These are phyloP conservation scores for Populus ilicifolia DNA, from an alignment of 345 rosid genomes.

Conservation along the genomic window DNA sequence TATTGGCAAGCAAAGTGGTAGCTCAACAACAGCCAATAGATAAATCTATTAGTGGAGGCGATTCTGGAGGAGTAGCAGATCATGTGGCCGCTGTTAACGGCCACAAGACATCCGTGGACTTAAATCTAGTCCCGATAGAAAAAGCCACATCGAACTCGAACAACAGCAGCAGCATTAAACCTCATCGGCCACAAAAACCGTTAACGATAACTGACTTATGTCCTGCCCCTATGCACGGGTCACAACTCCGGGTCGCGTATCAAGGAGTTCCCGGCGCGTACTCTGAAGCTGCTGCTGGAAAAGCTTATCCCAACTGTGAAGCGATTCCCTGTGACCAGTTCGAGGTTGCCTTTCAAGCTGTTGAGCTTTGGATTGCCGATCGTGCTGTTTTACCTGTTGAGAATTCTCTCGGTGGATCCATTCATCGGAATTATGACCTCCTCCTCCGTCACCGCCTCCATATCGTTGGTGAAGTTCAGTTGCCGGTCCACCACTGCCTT, in stretches of 20 bases:
- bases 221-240: conserved; percentile 90
- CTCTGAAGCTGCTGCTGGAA: conserved; percentile 96
- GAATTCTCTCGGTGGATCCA: conserved; percentile 94
- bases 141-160: not conserved
- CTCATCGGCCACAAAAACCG: conserved; percentile 38
- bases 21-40: conserved; percentile 40
- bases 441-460: conserved; percentile 97
- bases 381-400: conserved; percentile 92
- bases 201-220: conserved; percentile 67
- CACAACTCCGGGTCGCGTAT: conserved; percentile 81
- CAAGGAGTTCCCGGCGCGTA: conserved; percentile 99
- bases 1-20: conserved; percentile 58
- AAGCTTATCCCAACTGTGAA: conserved; percentile 88
- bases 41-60: conserved; percentile 2
- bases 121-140: conserved; percentile 47
- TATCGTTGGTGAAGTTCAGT: conserved; percentile 93
- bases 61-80: conserved; percentile 18
- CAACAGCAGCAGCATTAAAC: conserved; percentile 10
- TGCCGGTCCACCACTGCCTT: conserved; percentile 91
- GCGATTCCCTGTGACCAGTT: conserved; percentile 97
- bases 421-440: conserved; percentile 90
- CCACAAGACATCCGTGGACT: conserved; percentile 42
- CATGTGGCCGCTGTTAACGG: conserved; percentile 54
- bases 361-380: conserved; percentile 98
- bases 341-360: conserved; percentile 94